phyloP scores from a whole-genome alignment of 2,329 filamentous ascomycete species.

The Sclerotinia glacialis region DNA sequence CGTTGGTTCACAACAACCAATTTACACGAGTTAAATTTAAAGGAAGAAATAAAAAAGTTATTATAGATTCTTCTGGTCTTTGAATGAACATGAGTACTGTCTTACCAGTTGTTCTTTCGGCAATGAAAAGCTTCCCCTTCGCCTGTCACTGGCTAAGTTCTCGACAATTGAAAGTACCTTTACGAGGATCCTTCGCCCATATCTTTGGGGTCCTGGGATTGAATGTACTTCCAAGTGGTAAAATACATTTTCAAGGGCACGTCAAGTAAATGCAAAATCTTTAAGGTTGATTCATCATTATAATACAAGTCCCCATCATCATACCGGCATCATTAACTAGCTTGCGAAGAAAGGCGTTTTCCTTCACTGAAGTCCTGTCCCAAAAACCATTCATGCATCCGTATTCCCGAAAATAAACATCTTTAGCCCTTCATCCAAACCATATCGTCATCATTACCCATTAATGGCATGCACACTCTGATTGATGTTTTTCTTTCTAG shows the following conservation, averaged over 20 bases:
- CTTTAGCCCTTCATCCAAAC: neutral
- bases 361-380: neutral
- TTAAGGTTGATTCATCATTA: slow-evolving; percentile 9
- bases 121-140: no score
- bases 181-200: no score
- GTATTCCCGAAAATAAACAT: neutral
- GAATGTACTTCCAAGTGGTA: neutral
- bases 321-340: slow-evolving; percentile 13
- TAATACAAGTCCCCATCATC: slow-evolving; percentile 10
- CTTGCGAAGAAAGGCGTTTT: neutral
- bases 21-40: neutral
- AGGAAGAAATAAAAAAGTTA: neutral
- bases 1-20: slow-evolving; percentile 15
- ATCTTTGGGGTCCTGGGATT: no score
- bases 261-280: neutral
- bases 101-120: no score
- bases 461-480: neutral
- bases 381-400: slow-evolving; percentile 7
- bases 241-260: neutral
- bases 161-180: no score
- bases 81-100: no score
- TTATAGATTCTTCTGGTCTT: neutral
- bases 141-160: no score
- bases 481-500: neutral
- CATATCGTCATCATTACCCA: slow-evolving; percentile 17